Conservation (phyloP, 129 eudicot species). For the Flaveria sonorensis region DNA sequence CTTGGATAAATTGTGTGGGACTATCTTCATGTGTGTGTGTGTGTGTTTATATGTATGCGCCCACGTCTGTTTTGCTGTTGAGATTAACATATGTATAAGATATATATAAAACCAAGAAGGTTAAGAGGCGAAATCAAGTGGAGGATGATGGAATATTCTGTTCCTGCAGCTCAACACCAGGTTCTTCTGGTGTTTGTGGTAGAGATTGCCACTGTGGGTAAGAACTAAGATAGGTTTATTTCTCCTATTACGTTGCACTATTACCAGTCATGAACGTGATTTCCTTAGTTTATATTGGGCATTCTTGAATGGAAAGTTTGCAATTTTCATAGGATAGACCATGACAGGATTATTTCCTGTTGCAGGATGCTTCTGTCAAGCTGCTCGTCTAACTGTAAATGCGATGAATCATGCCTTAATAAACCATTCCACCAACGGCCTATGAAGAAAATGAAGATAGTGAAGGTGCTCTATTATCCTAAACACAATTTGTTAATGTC, state of each 20-base stretch:
- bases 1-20: too few relatives aligned
- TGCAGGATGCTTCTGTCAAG: slow-evolving; percentile 86
- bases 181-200: slow-evolving; percentile 75
- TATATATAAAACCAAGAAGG: slow-evolving; percentile 73
- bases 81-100: slow-evolving; percentile 59
- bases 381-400: slow-evolving; percentile 88
- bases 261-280: background rate
- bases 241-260: slow-evolving; percentile 3
- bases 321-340: slow-evolving; percentile 6
- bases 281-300: background rate
- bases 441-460: slow-evolving; percentile 79
- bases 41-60: background rate
- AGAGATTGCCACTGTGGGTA: slow-evolving; percentile 99
- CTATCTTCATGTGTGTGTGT: background rate
- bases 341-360: slow-evolving; percentile 31
- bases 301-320: background rate
- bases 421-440: slow-evolving; percentile 85
- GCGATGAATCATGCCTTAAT: slow-evolving; percentile 78
- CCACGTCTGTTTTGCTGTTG: slow-evolving; percentile 21
- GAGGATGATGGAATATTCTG: slow-evolving; percentile 99
- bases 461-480: slow-evolving; percentile 53
- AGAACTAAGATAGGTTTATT: slow-evolving; percentile 25
- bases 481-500: background rate
- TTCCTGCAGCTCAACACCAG: slow-evolving; percentile 71
- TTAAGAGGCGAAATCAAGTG: slow-evolving; percentile 69